These are phyloP conservation scores for Raffaelea deltoideospora DNA, from an alignment of 2,329 filamentous ascomycete species.

Conservation along the genomic window DNA sequence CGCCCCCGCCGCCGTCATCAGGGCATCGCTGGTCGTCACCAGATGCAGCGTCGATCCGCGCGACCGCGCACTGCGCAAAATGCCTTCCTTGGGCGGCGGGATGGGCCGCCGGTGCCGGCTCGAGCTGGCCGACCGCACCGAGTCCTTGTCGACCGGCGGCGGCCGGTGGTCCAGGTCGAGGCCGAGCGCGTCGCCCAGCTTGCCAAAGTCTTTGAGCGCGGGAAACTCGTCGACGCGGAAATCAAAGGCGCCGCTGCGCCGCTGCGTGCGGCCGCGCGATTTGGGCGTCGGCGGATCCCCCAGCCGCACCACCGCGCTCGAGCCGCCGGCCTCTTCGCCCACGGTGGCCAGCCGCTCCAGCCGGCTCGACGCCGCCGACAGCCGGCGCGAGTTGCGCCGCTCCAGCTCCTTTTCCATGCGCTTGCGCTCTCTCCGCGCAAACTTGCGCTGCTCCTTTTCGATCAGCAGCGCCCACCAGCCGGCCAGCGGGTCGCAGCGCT, in stretches of 20 bases:
- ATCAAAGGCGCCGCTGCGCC: conserved; percentile 54
- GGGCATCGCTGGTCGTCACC: conserved; percentile 48
- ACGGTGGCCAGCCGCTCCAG: conserved; percentile 71
- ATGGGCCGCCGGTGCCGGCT: conserved; percentile 60
- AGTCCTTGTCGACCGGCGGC: conserved; percentile 65
- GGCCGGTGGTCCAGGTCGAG: conserved; percentile 36
- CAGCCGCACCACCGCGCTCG: conserved; percentile 25
- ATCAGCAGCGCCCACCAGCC: conserved; percentile 94
- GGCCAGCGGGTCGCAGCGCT: conserved; percentile 76
- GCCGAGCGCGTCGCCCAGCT: conserved; percentile 25
- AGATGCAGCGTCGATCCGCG: conserved; percentile 77
- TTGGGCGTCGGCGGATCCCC: conserved; percentile 39
- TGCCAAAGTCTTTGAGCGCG: conserved; percentile 49
- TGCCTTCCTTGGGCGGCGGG: conserved; percentile 73
- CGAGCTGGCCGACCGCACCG: conserved; percentile 59
- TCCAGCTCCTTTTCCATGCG: conserved; percentile 74
- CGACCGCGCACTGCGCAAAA: conserved; percentile 52
- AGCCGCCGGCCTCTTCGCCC: conserved; percentile 53
- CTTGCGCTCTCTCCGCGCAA: conserved; percentile 63
- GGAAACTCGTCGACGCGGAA: conserved; percentile 60
- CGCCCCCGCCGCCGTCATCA: conserved; percentile 18
- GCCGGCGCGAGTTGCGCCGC: conserved; percentile 58
- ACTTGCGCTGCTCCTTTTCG: conserved; percentile 88
- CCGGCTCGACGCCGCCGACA: conserved; percentile 81
- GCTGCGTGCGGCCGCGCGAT: conserved; percentile 61